Evolutionary conservation across 768 basidiomycete species (phyloP), one percentile per base, ranked within the genome.

Genomic region (Mycena haematopus): DNA sequence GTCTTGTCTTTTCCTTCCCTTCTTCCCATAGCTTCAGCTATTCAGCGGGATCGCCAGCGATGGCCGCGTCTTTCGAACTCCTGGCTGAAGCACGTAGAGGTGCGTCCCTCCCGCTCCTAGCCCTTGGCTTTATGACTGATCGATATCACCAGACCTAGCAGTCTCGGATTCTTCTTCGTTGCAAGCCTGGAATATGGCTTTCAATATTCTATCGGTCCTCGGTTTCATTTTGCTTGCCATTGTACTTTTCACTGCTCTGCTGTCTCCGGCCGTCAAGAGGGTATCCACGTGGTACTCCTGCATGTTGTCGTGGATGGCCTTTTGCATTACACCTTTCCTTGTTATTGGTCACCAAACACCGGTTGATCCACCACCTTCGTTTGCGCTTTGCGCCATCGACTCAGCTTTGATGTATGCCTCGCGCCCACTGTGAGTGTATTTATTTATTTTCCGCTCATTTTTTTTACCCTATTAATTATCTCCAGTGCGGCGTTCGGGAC

Each of bases 321-420:
- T 63, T 17, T 63, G 56, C 14, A 42, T 63, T 11, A 38, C 62
- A 17, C 62, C 62, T 6, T 63, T 58, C n/a, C 56, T 51, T 33
- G 46, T 63, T 19, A 15, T 63, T 27, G 62, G 57, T 2, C 62
- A 63, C 52, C 62, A 63, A 54, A 54, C 56, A 14, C 51, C 14
- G 2, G 4, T 35, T n/a, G 57, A 58, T 44, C 36, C 62, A 35
- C 56, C 62, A 35, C 57, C 62, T 17, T 53, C 62, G 0, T 63
- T 58, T 54, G 45, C 29, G 0, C 8, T 38, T 36, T 63, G 62
- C 27, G 52, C 50, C 38, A 17, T 59, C 35, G 52, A 58, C 19
- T 47, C 56, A 25, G 62, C 62, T 17, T 11, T 63, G 25, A 63
- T 63, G 62, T 63, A 63, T 47, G 56, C 62, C 7, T 63, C 57